These are phyloP conservation scores for Nevesoporus exiguus DNA, from an alignment of 768 basidiomycete species.

Conservation along the genomic window DNA sequence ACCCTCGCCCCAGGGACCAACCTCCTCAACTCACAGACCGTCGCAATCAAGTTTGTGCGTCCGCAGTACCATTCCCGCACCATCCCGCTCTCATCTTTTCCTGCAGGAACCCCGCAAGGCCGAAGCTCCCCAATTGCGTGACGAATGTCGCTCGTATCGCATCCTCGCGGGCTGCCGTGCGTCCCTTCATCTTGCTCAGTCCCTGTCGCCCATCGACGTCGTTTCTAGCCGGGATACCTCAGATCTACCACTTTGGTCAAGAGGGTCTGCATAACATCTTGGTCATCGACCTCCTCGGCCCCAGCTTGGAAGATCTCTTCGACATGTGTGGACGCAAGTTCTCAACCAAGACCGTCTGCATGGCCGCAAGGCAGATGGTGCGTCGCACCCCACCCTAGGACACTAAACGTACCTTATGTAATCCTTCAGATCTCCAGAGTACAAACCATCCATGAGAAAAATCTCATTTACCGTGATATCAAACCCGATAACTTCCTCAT, in stretches of 20 bases:
- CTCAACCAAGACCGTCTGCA: conserved; percentile 96
- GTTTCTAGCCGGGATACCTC: conserved; percentile 85
- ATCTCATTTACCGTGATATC: conserved; percentile 98
- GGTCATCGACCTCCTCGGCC: conserved; percentile 96
- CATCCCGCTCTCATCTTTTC: conserved; percentile 13
- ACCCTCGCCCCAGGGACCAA: conserved; percentile 70
- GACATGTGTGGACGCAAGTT: conserved; percentile 99
- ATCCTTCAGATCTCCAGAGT: conserved; percentile 77
- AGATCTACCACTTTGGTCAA: conserved; percentile 99
- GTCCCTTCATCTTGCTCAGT: conserved; percentile 33
- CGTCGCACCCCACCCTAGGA: conserved; percentile 17
- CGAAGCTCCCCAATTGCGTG: conserved; percentile 95
- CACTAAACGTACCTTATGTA: conserved; percentile 3
- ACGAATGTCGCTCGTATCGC: conserved; percentile 97
- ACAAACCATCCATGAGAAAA: conserved; percentile 99
- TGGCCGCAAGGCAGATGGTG: conserved; percentile 98
- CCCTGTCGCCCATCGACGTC: conserved; percentile 16
- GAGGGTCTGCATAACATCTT: conserved; percentile 98
- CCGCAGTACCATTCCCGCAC: neutral
- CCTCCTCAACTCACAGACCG: conserved; percentile 95
- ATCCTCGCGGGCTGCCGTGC: conserved; percentile 86
- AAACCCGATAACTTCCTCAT: conserved; percentile 99
- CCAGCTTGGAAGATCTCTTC: conserved; percentile 95
- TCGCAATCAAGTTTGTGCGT: conserved; percentile 99
- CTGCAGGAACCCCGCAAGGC: conserved; percentile 83